These are phyloP conservation scores for Naganishia vaughanmartiniae DNA, from an alignment of 768 basidiomycete species.

Conservation along the genomic window DNA sequence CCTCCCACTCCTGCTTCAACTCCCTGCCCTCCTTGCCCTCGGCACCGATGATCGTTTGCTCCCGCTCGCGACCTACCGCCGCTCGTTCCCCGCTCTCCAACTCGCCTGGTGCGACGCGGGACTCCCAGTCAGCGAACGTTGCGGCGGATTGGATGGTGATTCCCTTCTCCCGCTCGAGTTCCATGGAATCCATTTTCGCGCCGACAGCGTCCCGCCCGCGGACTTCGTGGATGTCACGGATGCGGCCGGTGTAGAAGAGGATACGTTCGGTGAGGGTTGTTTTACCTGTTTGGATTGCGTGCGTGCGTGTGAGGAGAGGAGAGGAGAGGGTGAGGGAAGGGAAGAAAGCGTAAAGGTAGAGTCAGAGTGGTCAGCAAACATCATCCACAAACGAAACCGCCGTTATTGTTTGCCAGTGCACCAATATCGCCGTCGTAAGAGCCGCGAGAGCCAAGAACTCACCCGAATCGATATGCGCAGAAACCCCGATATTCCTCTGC, in stretches of 20 bases:
- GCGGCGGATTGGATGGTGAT: conserved; percentile 99
- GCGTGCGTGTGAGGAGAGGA: no score
- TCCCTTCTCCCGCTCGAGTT: conserved; percentile 95
- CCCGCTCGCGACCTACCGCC: no score
- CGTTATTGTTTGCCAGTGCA: no score
- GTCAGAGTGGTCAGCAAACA: no score
- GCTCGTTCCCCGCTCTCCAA: conserved; percentile 26
- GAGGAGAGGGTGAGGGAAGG: background rate
- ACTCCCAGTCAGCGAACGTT: conserved; percentile 95
- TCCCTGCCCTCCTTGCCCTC: conserved; percentile 11
- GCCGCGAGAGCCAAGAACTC: background rate
- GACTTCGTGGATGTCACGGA: conserved; percentile 94
- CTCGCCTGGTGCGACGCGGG: conserved; percentile 62
- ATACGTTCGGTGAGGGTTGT: conserved; percentile 96
- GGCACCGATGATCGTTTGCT: no score
- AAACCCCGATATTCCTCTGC: conserved; percentile 92
- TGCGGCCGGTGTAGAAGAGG: conserved; percentile 91
- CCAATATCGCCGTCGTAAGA: no score
- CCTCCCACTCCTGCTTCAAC: conserved; percentile 19
- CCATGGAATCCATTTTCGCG: conserved; percentile 99
- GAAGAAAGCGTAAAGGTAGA: background rate
- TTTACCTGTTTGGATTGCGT: conserved; percentile 72
- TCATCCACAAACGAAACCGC: no score
- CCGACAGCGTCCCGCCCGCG: conserved; percentile 92
- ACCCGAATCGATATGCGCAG: conserved; percentile 59